A percentile compares a stretch with the other conserved stretches of the same genome.
Conservation (phyloP, 345 rosid species). For the Boechera stricta region DNA sequence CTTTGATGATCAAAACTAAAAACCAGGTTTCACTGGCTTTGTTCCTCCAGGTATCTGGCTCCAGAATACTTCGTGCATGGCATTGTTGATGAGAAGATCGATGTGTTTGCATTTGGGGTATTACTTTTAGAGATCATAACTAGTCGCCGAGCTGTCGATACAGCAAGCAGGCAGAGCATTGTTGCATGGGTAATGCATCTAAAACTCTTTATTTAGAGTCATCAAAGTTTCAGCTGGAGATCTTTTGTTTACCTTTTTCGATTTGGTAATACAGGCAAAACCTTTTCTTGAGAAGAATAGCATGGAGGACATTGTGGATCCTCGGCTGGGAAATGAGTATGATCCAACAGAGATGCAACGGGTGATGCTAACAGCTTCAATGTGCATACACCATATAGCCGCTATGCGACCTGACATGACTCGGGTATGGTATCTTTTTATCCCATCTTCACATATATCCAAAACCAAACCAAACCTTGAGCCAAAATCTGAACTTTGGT, state of each 20-base stretch:
- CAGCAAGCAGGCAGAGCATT: constrained; percentile 67
- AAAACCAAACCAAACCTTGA: background rate
- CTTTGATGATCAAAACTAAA: background rate
- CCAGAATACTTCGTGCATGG: constrained; percentile 97
- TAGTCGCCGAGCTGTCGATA: constrained; percentile 86
- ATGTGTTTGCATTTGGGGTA: constrained; percentile 89
- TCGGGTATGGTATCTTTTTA: constrained; percentile 44
- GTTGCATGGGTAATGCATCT: constrained; percentile 71
- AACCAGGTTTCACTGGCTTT: constrained; percentile 5
- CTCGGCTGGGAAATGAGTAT: constrained; percentile 56
- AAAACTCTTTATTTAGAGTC: background rate
- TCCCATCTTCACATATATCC: background rate
- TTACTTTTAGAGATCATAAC: constrained; percentile 87
- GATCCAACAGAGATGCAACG: constrained; percentile 69
- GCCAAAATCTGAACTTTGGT: background rate
- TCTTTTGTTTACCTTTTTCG: background rate
- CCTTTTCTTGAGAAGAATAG: constrained; percentile 64
- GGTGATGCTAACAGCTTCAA: constrained; percentile 66
- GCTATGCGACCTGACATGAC: constrained; percentile 77
- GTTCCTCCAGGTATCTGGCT: constrained; percentile 73
- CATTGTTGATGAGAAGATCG: constrained; percentile 80
- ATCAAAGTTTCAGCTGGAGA: background rate
- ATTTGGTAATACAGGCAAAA: constrained; percentile 61
- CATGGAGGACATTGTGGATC: constrained; percentile 62
- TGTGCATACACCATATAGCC: constrained; percentile 73